These are phyloP conservation scores for Globisporangium alternatum DNA, from an alignment of 352 stramenopile genomes.

Conservation along the genomic window DNA sequence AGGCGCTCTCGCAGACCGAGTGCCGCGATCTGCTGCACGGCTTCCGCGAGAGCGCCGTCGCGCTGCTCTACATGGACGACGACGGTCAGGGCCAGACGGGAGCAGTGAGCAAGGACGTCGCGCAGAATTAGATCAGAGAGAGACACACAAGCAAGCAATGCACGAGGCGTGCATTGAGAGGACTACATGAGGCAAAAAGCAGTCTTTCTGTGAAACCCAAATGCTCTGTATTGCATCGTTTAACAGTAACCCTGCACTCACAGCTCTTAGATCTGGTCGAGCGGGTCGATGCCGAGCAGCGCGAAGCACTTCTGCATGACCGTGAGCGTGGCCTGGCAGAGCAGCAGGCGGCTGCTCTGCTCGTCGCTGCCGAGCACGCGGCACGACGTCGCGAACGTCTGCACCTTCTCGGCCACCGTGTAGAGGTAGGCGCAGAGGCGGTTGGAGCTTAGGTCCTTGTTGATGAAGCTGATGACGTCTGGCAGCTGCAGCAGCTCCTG, in stretches of 20 bases:
- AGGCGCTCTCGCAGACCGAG: slow-evolving; percentile 57
- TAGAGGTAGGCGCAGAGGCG: slow-evolving; percentile 99
- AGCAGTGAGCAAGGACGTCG: too few relatives aligned
- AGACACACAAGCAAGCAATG: too few relatives aligned
- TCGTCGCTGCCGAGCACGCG: slow-evolving; percentile 94
- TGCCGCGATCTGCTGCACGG: slow-evolving; percentile 62
- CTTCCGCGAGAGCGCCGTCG: slow-evolving; percentile 69
- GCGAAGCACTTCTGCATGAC: slow-evolving; percentile 94
- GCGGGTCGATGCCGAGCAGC: slow-evolving; percentile 91
- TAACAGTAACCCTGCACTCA: neutral
- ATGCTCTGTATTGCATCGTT: neutral
- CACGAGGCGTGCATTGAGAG: too few relatives aligned
- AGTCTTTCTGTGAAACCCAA: neutral
- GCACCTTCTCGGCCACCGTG: slow-evolving; percentile 94
- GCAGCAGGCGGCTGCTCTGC: slow-evolving; percentile 95
- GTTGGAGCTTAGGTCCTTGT: slow-evolving; percentile 96
- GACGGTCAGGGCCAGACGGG: too few relatives aligned
- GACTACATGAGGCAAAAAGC: neutral
- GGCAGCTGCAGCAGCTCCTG: slow-evolving; percentile 95
- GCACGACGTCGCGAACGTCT: slow-evolving; percentile 98
- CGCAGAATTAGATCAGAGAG: too few relatives aligned
- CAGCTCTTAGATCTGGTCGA: slow-evolving; percentile 92
- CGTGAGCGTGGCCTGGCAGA: slow-evolving; percentile 94
- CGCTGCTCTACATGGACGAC: slow-evolving; percentile 23
- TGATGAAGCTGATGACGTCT: slow-evolving; percentile 93